Percentiles rank a stretch among this genome's conserved stretches.
Evolutionary conservation across 306 rosid genomes (phyloP).

Genomic region (Begonia fuchsioides): DNA sequence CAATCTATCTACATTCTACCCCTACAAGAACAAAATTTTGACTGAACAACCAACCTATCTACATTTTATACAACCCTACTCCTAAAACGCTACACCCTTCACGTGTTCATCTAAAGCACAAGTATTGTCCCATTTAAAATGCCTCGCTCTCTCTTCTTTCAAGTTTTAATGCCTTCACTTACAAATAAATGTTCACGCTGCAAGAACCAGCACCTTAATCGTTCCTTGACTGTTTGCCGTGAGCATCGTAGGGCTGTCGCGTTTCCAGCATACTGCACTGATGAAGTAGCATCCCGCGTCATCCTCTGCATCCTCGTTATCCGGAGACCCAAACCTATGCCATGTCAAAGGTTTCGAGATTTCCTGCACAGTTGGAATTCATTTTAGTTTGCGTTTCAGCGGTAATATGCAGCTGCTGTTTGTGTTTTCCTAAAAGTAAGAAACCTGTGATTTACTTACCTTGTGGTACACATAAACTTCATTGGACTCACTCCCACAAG

Average conservation of each 20-base stretch:
- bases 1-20: no score
- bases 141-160: constrained; percentile 2
- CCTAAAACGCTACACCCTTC: neutral
- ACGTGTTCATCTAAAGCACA: constrained; percentile 2
- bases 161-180: neutral
- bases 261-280: constrained; percentile 98
- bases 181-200: constrained; percentile 29
- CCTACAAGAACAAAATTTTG: no score
- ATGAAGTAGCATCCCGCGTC: constrained; percentile 79
- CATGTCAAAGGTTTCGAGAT: constrained; percentile 73
- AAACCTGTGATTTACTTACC: constrained; percentile 24
- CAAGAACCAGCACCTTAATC: constrained; percentile 88
- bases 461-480: constrained; percentile 94
- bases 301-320: constrained; percentile 56
- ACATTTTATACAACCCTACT: neutral
- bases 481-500: constrained; percentile 95
- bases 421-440: no score
- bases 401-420: no score
- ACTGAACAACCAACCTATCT: neutral
- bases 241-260: constrained; percentile 83
- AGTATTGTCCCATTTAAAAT: neutral
- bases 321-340: constrained; percentile 78
- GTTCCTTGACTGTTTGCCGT: constrained; percentile 96
- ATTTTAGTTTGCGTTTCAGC: no score
- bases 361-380: constrained; percentile 33